Evolutionary conservation across 2,329 filamentous ascomycete species (phyloP).

Genomic region (Hymenoscyphus occultus): DNA sequence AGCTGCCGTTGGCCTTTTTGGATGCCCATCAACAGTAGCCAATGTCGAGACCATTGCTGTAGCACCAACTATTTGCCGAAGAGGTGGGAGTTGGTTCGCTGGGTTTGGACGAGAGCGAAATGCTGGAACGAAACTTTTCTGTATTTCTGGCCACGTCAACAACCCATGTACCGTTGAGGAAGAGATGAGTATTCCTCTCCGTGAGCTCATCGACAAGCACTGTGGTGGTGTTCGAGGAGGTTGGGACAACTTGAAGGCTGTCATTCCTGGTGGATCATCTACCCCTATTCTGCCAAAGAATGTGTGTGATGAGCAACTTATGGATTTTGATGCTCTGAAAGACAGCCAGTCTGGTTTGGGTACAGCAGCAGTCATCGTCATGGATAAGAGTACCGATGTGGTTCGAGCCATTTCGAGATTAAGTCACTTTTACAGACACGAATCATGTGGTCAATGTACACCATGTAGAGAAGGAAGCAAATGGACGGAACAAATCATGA

Average conservation of each 20-base stretch:
- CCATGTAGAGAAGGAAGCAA: conserved; percentile 99
- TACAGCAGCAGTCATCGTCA: conserved; percentile 96
- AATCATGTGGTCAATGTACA: conserved; percentile 97
- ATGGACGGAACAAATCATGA: conserved; percentile 99
- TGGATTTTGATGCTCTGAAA: conserved; percentile 99
- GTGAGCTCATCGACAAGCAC: conserved; percentile 96
- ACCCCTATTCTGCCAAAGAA: conserved; percentile 90
- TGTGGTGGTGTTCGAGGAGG: conserved; percentile 94
- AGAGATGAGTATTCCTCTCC: conserved; percentile 97
- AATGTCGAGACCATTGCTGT: conserved; percentile 98
- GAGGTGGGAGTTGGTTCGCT: conserved; percentile 90
- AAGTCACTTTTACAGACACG: conserved; percentile 96
- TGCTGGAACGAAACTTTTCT: conserved; percentile 95
- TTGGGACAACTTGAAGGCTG: conserved; percentile 94
- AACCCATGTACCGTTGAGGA: conserved; percentile 97
- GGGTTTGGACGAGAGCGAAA: conserved; percentile 94
- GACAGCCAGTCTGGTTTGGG: conserved; percentile 96
- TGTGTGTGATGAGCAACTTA: conserved; percentile 90
- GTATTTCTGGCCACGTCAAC: conserved; percentile 98
- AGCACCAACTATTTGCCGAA: conserved; percentile 89
- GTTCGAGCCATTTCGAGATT: conserved; percentile 91
- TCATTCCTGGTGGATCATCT: conserved; percentile 95
- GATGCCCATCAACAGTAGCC: conserved; percentile 95
- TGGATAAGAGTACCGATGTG: conserved; percentile 97
- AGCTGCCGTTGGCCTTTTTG: conserved; percentile 93